These are phyloP conservation scores for Trifolium pratense DNA, from an alignment of 306 rosid genomes.

Conservation along the genomic window DNA sequence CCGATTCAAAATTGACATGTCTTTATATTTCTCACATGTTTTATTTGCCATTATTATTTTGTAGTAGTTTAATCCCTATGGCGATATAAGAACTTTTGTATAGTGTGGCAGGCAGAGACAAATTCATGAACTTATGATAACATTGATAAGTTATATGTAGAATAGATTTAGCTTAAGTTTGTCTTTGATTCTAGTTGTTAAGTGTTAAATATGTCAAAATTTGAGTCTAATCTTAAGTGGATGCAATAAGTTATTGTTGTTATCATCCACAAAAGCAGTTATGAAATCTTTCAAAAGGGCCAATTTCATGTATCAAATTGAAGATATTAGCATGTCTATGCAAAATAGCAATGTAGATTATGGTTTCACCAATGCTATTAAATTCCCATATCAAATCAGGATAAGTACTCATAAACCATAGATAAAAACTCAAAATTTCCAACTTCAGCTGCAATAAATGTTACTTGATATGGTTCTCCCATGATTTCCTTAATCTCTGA, in stretches of 20 bases:
- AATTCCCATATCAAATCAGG: constrained; percentile 53
- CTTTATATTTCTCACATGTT: too few species aligned
- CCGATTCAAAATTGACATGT: too few species aligned
- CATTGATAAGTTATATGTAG: too few species aligned
- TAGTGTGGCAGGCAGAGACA: too few species aligned
- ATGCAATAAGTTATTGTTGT: constrained; percentile 37
- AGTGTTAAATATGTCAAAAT: too few species aligned
- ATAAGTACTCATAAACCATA: constrained; percentile 43
- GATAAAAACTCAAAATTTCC: constrained; percentile 57
- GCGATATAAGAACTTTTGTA: too few species aligned
- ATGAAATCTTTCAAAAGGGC: constrained; percentile 43
- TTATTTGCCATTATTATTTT: too few species aligned
- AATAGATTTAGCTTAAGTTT: too few species aligned
- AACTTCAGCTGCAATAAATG: constrained; percentile 42
- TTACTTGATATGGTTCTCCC: constrained; percentile 37
- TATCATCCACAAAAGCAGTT: neutral
- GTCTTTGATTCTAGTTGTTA: too few species aligned
- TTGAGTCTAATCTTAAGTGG: neutral
- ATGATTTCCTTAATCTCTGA: neutral
- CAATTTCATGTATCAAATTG: constrained; percentile 48
- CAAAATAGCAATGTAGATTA: constrained; percentile 49
- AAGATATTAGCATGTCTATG: constrained; percentile 52
- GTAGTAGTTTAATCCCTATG: too few species aligned
- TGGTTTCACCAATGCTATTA: constrained; percentile 18
- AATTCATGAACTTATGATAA: too few species aligned